Base-by-base conservation (phyloP, 208 protist genomes). In the Phytomonas sp. region DNA sequence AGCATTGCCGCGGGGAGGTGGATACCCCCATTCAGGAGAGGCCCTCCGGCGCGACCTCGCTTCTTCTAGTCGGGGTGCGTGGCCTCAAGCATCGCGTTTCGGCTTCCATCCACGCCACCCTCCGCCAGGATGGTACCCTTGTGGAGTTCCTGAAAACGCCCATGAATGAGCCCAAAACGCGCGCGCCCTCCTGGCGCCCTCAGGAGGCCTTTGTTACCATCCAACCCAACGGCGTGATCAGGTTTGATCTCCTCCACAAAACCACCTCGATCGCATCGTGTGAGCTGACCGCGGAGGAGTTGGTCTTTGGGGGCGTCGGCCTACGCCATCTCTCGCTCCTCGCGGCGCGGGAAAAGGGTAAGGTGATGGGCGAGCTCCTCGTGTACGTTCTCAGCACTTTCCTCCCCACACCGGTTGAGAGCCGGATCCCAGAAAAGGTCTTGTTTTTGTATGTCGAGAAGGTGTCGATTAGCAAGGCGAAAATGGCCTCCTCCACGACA, bases 31-130 rank as follows among this genome's bases (percentile, higher is more conserved):
- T n/a, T 26, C 32, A 0, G 17, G 32, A 37, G 17, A 64, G 60
- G 2, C 60, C 31, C 15, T 13, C 26, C 74, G 83, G 72, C 75
- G 72, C 71, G 26, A 71, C 88, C 0, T 85, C 80, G 33, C 40
- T 96, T 59, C 91, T 94, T 63, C 72, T 91, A 31, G 72, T 96
- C 66, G 74, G 75, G 15, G 83, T 94, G 62, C 66, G 84, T 23
- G 82, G 77, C 1, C 81, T 96, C 60, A 85, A 84, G 67, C 91
- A 94, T 76, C 91, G 91, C 71, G 82, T 96, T 32, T 85, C 92
- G 68, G 88, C 84, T 30, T 73, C 74, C 61, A 68, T 96, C 56
- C 72, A 64, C 17, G 83, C 91, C 13, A 82, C 67, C 36, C 76
- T 81, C 20, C 77, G 82, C 36, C 64, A 77, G 36, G 81, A 87